A percentile compares a stretch with the other conserved stretches of the same genome.
Conservation (phyloP, 2,329 filamentous ascomycete species). For the Ophiostoma pallidulum region DNA sequence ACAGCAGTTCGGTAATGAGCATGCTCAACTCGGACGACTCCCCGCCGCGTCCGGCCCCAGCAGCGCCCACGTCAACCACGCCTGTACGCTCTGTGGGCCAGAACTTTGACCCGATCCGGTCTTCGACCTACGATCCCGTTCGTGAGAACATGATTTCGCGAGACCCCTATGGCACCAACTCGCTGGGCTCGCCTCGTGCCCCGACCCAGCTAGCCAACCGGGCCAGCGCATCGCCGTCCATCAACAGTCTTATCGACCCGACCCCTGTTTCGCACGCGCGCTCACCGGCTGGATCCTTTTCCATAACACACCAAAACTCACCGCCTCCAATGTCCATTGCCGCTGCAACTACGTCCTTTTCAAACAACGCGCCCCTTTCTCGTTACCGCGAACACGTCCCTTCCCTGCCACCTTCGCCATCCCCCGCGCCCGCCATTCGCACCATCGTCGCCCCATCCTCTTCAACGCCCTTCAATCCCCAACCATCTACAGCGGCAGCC, state of each 20-base stretch:
- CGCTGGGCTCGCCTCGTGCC: slow-evolving; percentile 43
- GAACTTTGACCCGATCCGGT: slow-evolving; percentile 83
- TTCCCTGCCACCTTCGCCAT: slow-evolving; percentile 20
- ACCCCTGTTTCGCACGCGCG: slow-evolving; percentile 29
- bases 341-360: slow-evolving; percentile 18
- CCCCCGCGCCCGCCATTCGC: slow-evolving; percentile 22
- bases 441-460: slow-evolving; percentile 6
- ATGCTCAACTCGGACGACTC: slow-evolving; percentile 46
- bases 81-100: slow-evolving; percentile 60
- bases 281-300: slow-evolving; percentile 22
- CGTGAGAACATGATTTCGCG: slow-evolving; percentile 50
- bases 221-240: slow-evolving; percentile 84
- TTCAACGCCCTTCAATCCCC: neutral
- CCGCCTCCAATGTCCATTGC: slow-evolving; percentile 20
- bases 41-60: slow-evolving; percentile 31
- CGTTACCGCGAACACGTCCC: slow-evolving; percentile 8
- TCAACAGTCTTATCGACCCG: slow-evolving; percentile 80
- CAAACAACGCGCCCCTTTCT: neutral
- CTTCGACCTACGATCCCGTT: slow-evolving; percentile 57
- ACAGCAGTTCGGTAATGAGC: slow-evolving; percentile 45
- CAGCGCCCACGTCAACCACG: slow-evolving; percentile 24
- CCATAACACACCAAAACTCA: slow-evolving; percentile 28
- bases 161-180: slow-evolving; percentile 36
- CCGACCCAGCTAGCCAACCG: slow-evolving; percentile 45
- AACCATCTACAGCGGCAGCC: neutral